phyloP scores from a whole-genome alignment of 306 rosid genomes.

The Gynostemma pentaphyllum region DNA sequence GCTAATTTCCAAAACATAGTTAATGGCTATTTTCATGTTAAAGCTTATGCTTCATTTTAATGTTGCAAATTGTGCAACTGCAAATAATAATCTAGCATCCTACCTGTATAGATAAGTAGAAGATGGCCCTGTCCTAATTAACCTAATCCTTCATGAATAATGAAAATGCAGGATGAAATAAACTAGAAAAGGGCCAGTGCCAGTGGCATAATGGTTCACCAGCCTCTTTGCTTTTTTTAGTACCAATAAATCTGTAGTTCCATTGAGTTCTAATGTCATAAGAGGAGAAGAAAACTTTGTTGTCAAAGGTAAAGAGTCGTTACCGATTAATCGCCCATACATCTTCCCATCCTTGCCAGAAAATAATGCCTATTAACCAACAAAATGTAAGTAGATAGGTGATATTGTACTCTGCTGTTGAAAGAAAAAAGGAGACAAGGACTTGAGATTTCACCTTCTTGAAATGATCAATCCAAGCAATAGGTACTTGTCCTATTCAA shows the following conservation, averaged over 20 bases:
- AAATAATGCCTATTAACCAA: slow-evolving; percentile 45
- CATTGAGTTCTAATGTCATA: background rate
- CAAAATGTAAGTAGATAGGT: slow-evolving; percentile 14
- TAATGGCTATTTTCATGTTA: background rate
- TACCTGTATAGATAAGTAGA: background rate
- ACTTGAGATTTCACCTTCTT: slow-evolving; percentile 39
- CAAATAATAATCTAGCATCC: background rate
- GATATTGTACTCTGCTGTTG: background rate
- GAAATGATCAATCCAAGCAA: slow-evolving; percentile 61
- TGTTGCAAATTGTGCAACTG: background rate
- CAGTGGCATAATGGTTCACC: background rate
- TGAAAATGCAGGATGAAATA: background rate
- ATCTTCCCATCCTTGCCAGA: slow-evolving; percentile 39
- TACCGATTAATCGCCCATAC: slow-evolving; percentile 77
- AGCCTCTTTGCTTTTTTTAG: background rate
- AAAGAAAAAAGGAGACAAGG: slow-evolving; percentile 7
- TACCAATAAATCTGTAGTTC: background rate
- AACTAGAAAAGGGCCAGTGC: background rate
- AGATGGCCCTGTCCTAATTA: background rate
- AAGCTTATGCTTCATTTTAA: background rate
- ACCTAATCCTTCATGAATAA: background rate
- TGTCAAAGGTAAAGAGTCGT: slow-evolving; percentile 13
- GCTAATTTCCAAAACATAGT: background rate
- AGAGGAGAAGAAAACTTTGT: background rate
- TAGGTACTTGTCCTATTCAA: slow-evolving; percentile 46